A percentile compares a stretch with the other conserved stretches of the same genome.
Conservation (phyloP, 371 early-diverging fungal genomes). For the Polyrhizophydium stewartii region DNA sequence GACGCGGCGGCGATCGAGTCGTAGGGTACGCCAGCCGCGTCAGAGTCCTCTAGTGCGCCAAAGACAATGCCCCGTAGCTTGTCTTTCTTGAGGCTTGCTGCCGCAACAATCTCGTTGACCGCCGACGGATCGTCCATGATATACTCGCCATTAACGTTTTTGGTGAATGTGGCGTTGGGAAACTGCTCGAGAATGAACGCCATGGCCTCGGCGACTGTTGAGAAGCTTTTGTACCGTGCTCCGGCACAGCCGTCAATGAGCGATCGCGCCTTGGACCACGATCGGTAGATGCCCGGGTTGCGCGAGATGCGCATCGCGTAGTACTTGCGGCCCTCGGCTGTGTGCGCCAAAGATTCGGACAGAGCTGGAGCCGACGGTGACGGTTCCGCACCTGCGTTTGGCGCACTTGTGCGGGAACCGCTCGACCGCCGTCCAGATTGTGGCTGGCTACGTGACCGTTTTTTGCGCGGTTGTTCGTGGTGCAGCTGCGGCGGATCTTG, state of each 20-base stretch:
- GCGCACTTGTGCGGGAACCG: too few relatives aligned
- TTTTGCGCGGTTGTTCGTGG: too few relatives aligned
- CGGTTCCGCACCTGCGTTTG: too few relatives aligned
- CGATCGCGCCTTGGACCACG: slow-evolving; percentile 9
- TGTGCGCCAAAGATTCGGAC: too few relatives aligned
- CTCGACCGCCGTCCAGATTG: too few relatives aligned
- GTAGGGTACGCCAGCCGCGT: too few relatives aligned
- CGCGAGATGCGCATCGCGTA: slow-evolving; percentile 10
- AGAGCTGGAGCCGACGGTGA: too few relatives aligned
- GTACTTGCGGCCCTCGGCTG: too few relatives aligned
- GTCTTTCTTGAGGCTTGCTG: slow-evolving; percentile 11
- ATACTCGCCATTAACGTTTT: slow-evolving; percentile 12
- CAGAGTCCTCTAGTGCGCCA: too few relatives aligned
- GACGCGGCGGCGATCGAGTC: too few relatives aligned
- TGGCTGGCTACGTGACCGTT: too few relatives aligned
- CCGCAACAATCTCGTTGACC: slow-evolving; percentile 8
- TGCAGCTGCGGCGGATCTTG: too few relatives aligned
- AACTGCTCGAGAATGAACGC: slow-evolving; percentile 8
- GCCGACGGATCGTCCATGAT: slow-evolving; percentile 14
- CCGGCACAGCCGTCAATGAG: slow-evolving; percentile 18
- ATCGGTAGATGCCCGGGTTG: slow-evolving; percentile 8
- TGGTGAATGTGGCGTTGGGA: slow-evolving; percentile 12
- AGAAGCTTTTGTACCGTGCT: slow-evolving; percentile 16
- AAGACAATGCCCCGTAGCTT: slow-evolving; percentile 6
- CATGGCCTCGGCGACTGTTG: slow-evolving; percentile 5